A percentile compares a stretch with the other conserved stretches of the same genome.
phyloP scores from a whole-genome alignment of 176 grass and related monocot species.

The Bolboschoenus planiculmis region DNA sequence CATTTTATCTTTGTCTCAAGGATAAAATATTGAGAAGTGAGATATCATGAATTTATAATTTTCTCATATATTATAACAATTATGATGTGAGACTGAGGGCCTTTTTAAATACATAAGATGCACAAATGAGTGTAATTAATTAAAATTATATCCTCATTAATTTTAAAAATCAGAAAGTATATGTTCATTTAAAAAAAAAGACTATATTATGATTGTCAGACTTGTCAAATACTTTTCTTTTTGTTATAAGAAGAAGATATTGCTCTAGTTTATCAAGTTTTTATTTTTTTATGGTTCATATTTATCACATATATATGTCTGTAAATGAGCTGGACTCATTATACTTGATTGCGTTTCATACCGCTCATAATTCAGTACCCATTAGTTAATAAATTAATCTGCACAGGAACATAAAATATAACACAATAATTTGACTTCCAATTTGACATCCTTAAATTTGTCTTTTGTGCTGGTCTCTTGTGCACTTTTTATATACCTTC shows the following conservation, averaged over 20 bases:
- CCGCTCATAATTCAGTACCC: not conserved
- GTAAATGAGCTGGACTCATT: not conserved
- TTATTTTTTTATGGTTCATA: not conserved
- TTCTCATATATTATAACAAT: not conserved
- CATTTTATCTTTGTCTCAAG: too few species aligned
- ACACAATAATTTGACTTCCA: not conserved
- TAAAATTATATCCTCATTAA: not conserved
- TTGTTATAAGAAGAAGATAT: too few species aligned
- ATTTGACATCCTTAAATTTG: slow-evolving; percentile 13
- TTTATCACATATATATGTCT: not conserved
- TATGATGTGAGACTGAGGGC: not conserved
- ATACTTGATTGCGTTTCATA: not conserved
- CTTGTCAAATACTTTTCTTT: not conserved
- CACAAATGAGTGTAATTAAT: not conserved
- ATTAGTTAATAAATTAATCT: not conserved
- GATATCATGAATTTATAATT: not conserved
- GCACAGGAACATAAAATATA: not conserved
- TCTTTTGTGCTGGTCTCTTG: slow-evolving; percentile 2
- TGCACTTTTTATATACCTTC: not conserved
- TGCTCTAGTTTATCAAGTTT: too few species aligned
- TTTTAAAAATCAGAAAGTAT: too few species aligned
- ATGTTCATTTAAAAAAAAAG: too few species aligned
- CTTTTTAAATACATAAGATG: not conserved
- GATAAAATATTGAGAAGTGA: too few species aligned
- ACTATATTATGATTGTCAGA: not conserved